Conservation (phyloP, 129 eudicot species). For the Chrysanthemum makinoi region DNA sequence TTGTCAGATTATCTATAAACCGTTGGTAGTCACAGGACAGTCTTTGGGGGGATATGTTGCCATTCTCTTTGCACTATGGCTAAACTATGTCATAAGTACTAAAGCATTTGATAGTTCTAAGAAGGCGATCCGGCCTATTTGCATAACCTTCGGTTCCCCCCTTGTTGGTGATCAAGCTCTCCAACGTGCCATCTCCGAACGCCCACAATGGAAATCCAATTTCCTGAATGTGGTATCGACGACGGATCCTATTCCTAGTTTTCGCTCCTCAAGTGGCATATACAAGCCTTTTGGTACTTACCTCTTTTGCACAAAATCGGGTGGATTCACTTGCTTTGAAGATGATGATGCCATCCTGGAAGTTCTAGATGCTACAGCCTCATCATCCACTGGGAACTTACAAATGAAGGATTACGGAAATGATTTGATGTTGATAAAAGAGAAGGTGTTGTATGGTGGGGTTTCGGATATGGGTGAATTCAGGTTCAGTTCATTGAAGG, state of each 20-base stretch:
- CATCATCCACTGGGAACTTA: not conserved
- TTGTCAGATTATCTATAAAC: conserved; percentile 20
- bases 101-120: conserved; percentile 13
- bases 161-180: conserved; percentile 44
- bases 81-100: conserved; percentile 30
- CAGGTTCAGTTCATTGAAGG: conserved; percentile 21
- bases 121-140: conserved; percentile 35
- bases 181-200: conserved; percentile 45
- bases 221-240: conserved; percentile 45
- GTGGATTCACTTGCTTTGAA: conserved; percentile 42
- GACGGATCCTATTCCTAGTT: conserved; percentile 40
- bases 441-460: conserved; percentile 35
- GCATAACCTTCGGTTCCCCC: conserved; percentile 65
- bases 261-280: conserved; percentile 7
- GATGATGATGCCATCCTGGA: conserved; percentile 35
- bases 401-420: conserved; percentile 33
- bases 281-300: conserved; percentile 57
- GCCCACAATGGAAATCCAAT: conserved; percentile 48
- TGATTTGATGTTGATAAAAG: conserved; percentile 27
- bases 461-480: conserved; percentile 17
- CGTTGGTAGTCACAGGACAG: conserved; percentile 39
- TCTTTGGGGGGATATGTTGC: conserved; percentile 46
- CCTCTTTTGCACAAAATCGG: conserved; percentile 41
- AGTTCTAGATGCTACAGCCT: conserved; percentile 24
- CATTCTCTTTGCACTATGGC: conserved; percentile 47